Percentiles rank a stretch among this genome's conserved stretches.
phyloP scores from a whole-genome alignment of 345 rosid genomes.

The Balakata baccata region DNA sequence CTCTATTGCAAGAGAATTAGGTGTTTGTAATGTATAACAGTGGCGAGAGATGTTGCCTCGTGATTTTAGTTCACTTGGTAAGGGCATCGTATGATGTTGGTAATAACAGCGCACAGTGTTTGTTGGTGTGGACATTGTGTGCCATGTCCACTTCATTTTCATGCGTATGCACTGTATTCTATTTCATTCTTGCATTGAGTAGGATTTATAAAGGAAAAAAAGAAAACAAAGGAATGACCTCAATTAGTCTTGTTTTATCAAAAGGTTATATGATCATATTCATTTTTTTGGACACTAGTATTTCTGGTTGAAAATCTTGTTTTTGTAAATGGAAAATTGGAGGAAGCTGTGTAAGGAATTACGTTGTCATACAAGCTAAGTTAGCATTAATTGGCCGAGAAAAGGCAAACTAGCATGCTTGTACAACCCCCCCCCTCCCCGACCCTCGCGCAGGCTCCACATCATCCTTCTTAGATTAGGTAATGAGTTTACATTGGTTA shows the following conservation, averaged over 20 bases:
- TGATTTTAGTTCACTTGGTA: conserved; percentile 10
- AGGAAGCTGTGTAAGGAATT: neutral
- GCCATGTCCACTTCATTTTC: neutral
- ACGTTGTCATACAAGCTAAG: neutral
- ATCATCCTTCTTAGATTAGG: no score
- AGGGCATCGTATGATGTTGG: conserved; percentile 7
- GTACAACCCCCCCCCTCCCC: no score
- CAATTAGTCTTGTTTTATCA: neutral
- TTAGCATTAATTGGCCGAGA: no score
- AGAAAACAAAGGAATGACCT: neutral
- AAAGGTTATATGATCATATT: neutral
- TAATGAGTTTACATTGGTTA: no score
- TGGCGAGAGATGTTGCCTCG: conserved; percentile 16
- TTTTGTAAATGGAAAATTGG: neutral
- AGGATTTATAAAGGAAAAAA: neutral
- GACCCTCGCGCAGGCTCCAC: no score
- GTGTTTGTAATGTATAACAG: conserved; percentile 29
- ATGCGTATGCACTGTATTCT: neutral
- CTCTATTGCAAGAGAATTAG: conserved; percentile 23
- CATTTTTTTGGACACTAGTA: neutral
- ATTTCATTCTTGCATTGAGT: neutral
- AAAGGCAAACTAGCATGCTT: no score
- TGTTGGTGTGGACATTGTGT: conserved; percentile 2
- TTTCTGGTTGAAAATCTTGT: neutral
- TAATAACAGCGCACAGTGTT: conserved; percentile 17